Evolutionary conservation across 2,329 filamentous ascomycete species (phyloP), one percentile per base, ranked within the genome.

Genomic region (Fusarium sp.): DNA sequence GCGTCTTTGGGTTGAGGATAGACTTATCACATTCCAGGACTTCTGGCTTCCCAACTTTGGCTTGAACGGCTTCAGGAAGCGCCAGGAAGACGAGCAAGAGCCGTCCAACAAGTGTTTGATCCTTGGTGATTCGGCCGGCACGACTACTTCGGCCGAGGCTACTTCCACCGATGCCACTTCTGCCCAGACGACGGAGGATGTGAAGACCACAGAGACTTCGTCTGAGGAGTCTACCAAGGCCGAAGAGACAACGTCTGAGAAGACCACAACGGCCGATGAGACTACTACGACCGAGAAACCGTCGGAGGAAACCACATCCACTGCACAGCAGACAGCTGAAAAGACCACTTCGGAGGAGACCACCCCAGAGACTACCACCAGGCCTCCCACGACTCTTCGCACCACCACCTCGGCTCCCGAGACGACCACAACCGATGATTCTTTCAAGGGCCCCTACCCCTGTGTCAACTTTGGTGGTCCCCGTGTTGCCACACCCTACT

Each of bases 1-100:
- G 64, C 61, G 64, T 19, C 48, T 64, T 13, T 66, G 64, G 64
- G 63, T 66, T 19, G 64, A 66, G 38, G 64, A 61, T 19, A 29
- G 46, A 14, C 47, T 66, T 7, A 35, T 63, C 4, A 56, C 56
- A 1, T 56, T 23, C 1, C 62, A 63, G 8, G 60, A 64, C 23
- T 66, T 66, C 14, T 10, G 41, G 36, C 9, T 49, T 9, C 27
- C 44, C 6, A n/a, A 15, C 3, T 33, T 14, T 13, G 4, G 15
- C 6, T 11, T 23, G 25, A 17, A n/a, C 14, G 7, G 29, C 14
- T 11, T 4, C 0, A 39, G 25, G 13, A 65, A 56, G 35, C 49
- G 62, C 11, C 31, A 33, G 31, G 31, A 33, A n/a, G 13, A 14
- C 4, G 31, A 11, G 9, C 46, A 62, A 1, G 47, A 65, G 2